These are phyloP conservation scores for Talaromyces sp. DNA, from an alignment of 2,329 filamentous ascomycete species.

Conservation along the genomic window DNA sequence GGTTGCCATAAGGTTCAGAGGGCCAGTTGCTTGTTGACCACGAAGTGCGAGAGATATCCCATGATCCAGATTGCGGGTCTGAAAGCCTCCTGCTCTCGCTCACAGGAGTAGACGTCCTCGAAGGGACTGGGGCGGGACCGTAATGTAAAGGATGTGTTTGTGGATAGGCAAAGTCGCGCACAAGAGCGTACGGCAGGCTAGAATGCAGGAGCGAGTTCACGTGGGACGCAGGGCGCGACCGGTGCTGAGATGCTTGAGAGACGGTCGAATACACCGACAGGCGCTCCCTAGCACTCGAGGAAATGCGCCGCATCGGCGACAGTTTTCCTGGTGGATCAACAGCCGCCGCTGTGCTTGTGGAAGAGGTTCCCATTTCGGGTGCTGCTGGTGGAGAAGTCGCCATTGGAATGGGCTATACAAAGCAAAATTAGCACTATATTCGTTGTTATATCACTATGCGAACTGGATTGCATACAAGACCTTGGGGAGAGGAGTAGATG, in stretches of 20 bases:
- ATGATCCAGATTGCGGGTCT: slow-evolving; percentile 68
- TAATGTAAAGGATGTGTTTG: slow-evolving; percentile 82
- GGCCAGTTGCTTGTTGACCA: slow-evolving; percentile 51
- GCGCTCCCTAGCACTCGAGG: slow-evolving; percentile 74
- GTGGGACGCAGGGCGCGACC: slow-evolving; percentile 76
- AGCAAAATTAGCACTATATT: neutral
- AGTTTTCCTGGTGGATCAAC: slow-evolving; percentile 52
- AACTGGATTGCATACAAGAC: neutral
- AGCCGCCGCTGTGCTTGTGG: slow-evolving; percentile 3
- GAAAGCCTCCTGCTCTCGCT: slow-evolving; percentile 79
- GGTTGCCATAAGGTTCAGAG: slow-evolving; percentile 52
- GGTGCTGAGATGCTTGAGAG: slow-evolving; percentile 52
- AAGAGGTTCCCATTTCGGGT: neutral
- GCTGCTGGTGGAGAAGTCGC: slow-evolving; percentile 7
- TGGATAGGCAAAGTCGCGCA: slow-evolving; percentile 94
- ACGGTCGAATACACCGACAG: slow-evolving; percentile 77
- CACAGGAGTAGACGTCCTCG: slow-evolving; percentile 76
- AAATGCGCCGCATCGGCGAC: slow-evolving; percentile 62
- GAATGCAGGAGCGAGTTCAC: slow-evolving; percentile 80
- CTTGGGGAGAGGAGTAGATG: neutral
- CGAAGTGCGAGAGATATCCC: slow-evolving; percentile 62
- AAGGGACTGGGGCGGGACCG: slow-evolving; percentile 77
- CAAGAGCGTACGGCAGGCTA: slow-evolving; percentile 79
- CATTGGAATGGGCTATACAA: neutral
- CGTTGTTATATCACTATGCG: neutral